Evolutionary conservation across 2,329 filamentous ascomycete genomes (phyloP), one percentile per base, ranked within the genome.

Genomic region (Alternaria hordeiaustralica): DNA sequence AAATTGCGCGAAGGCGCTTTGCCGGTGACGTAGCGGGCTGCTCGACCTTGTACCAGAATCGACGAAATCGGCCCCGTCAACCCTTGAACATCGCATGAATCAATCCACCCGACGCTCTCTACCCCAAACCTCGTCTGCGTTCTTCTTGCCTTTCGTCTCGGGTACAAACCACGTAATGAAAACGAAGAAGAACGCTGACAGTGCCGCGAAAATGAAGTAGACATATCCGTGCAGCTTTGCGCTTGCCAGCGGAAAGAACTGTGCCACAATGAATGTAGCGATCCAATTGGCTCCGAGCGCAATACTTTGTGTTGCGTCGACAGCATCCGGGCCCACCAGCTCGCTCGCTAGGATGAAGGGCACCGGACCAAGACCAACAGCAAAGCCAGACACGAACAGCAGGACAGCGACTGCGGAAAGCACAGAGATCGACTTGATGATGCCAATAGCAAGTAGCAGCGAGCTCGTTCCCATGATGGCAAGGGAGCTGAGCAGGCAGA

Each of bases 341-440:
- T 98, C 96, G 2, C 92, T 94, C 0, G 94, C 91, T 50, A 99
- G 86, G 69, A 98, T 96, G 79, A 98, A 99, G 0, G 96, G 96
- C 1, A 99, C 93, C 0, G 96, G 96, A 0, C 96, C 96, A 0
- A 99, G 86, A 0, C 96, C 96, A 13, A 97, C 87, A 0, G 92
- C 96, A 71, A 97, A 99, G 75, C 92, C 93, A 5, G 88, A 90
- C 3, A 98, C 96, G 74, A 98, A 99, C 25, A 91, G 82, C 11
- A 97, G 84, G 0, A 96, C 94, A 0, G 93, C 89, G 0, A 97
- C 75, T 0, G 93, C 94, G 0, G 93, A 96, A 12, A 97, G 82
- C 3, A 92, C 81, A 74, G 94, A 91, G 70, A 92, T 81, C 25
- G 87, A 86, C 67, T 88, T 88, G 51, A 91, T 86, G 63, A 99